A percentile compares a stretch with the other conserved stretches of the same genome.
Evolutionary conservation across 192 early-diverging fungal genomes (phyloP).

Genomic region (Coemansia brasiliensis): DNA sequence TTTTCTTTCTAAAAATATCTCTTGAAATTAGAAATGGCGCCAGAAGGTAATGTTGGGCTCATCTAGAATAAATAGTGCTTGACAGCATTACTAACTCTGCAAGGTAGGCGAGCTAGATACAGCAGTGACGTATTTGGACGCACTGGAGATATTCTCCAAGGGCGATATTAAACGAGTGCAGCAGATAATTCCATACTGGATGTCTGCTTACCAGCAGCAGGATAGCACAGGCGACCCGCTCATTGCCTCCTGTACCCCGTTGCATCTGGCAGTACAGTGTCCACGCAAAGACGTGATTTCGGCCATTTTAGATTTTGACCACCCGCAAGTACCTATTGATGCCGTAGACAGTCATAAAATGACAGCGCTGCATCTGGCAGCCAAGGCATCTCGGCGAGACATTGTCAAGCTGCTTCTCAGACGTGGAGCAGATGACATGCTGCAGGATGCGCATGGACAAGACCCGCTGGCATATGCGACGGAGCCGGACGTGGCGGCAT

Average conservation of each 20-base stretch:
- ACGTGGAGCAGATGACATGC: constrained; percentile 65
- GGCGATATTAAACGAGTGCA: constrained; percentile 36
- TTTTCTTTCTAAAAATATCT: neutral
- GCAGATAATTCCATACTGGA: constrained; percentile 36
- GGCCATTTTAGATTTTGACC: constrained; percentile 52
- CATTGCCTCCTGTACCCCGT: constrained; percentile 46
- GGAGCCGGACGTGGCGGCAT: constrained; percentile 46
- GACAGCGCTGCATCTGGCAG: constrained; percentile 74
- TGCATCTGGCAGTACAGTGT: constrained; percentile 67
- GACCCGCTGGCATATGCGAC: constrained; percentile 56
- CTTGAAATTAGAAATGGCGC: constrained; percentile 2
- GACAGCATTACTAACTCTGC: too few relatives aligned
- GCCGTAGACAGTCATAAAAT: constrained; percentile 61
- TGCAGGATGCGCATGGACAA: constrained; percentile 63
- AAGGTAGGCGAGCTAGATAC: neutral
- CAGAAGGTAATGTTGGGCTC: neutral
- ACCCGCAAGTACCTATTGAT: constrained; percentile 56
- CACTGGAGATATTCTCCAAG: constrained; percentile 47
- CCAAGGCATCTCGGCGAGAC: constrained; percentile 65
- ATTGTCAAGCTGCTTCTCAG: constrained; percentile 69
- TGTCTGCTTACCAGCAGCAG: constrained; percentile 36
- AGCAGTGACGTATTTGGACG: constrained; percentile 38
- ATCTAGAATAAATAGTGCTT: too few relatives aligned
- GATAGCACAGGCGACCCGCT: constrained; percentile 13
- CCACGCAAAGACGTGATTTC: constrained; percentile 60